Conservation (phyloP, 192 early-diverging fungal genomes). For the Podila epicladia region DNA sequence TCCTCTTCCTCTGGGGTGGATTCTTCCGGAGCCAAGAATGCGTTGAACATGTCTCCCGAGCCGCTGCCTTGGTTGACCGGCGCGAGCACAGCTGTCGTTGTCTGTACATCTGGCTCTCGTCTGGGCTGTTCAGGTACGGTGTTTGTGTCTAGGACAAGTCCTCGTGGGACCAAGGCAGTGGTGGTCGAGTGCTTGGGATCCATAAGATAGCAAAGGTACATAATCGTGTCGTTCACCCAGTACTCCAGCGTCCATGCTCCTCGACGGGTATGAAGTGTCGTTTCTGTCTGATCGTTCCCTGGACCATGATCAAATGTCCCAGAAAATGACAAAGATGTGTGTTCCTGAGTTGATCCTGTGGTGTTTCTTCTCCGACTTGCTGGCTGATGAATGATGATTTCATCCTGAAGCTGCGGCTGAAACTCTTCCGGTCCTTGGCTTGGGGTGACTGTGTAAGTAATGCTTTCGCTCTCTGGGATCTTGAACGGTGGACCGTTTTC, state of each 20-base stretch:
- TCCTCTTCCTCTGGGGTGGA: neutral
- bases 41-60: slow-evolving; percentile 2
- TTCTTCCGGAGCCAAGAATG: neutral
- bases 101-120: too few species aligned
- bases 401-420: neutral
- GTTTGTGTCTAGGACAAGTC: neutral
- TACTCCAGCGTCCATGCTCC: slow-evolving; percentile 41
- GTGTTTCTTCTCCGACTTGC: neutral
- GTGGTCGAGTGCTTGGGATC: slow-evolving; percentile 27
- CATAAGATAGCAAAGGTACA: slow-evolving; percentile 39
- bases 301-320: neutral
- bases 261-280: neutral
- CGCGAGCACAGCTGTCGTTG: neutral
- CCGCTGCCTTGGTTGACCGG: neutral
- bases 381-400: neutral
- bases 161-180: slow-evolving; percentile 19
- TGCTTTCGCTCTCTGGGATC: slow-evolving; percentile 12
- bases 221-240: slow-evolving; percentile 38
- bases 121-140: neutral
- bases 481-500: slow-evolving; percentile 13
- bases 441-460: slow-evolving; percentile 25
- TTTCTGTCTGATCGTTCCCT: neutral
- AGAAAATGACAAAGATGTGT: neutral
- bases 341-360: neutral
- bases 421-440: slow-evolving; percentile 37